Conservation (phyloP, 2,329 filamentous ascomycete genomes). For the Shiraia sp. region DNA sequence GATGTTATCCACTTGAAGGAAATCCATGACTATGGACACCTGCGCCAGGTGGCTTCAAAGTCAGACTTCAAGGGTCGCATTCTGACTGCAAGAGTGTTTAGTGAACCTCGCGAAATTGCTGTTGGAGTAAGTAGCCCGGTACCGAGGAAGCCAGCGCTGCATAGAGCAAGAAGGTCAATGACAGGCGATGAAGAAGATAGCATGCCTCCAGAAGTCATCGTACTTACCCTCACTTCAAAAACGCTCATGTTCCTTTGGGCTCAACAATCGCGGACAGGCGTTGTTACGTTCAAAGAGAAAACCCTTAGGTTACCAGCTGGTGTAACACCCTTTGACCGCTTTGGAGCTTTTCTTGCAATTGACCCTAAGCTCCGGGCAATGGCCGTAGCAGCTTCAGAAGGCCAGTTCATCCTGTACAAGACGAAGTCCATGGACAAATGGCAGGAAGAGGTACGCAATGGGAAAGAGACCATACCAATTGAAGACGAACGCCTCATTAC, state of each 20-base stretch:
- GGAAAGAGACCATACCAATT: slow-evolving; percentile 62
- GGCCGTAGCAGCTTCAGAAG: slow-evolving; percentile 72
- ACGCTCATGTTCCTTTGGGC: slow-evolving; percentile 79
- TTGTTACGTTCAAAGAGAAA: slow-evolving; percentile 64
- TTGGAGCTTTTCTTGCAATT: slow-evolving; percentile 71
- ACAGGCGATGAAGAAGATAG: slow-evolving; percentile 23
- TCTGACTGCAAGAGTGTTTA: slow-evolving; percentile 76
- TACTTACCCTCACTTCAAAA: slow-evolving; percentile 74
- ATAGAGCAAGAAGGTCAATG: slow-evolving; percentile 16
- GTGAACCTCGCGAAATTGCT: slow-evolving; percentile 43
- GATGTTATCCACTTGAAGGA: slow-evolving; percentile 81
- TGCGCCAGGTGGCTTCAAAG: slow-evolving; percentile 77
- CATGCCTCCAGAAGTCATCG: slow-evolving; percentile 75
- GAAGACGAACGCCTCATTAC: slow-evolving; percentile 51
- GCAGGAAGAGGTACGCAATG: slow-evolving; percentile 49
- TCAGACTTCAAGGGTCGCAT: slow-evolving; percentile 79
- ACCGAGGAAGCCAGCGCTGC: slow-evolving; percentile 14
- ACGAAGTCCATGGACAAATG: slow-evolving; percentile 61
- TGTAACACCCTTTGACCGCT: slow-evolving; percentile 56
- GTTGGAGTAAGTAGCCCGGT: slow-evolving; percentile 23
- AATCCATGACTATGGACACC: slow-evolving; percentile 67
- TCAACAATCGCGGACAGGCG: slow-evolving; percentile 48
- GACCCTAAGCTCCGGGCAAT: slow-evolving; percentile 70
- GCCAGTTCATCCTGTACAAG: slow-evolving; percentile 72
- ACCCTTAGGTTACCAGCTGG: slow-evolving; percentile 63